phyloP scores from a whole-genome alignment of 139 green algal species.

The Chlamydomonas eustigma region DNA sequence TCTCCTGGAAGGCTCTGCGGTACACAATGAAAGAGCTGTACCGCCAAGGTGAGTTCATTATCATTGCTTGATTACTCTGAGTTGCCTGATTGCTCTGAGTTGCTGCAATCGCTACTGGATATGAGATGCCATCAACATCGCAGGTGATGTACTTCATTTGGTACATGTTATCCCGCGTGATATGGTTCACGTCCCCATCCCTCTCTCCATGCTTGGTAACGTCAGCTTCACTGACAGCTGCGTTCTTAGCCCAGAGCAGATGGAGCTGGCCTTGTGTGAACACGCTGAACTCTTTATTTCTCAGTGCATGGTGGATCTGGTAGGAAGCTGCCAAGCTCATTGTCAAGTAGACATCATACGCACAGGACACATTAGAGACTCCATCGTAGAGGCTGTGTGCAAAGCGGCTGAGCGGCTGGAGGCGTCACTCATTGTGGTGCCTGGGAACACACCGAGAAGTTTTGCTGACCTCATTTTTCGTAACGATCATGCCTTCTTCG shows the following conservation, averaged over 20 bases:
- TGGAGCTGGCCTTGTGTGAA: background rate
- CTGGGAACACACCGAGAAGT: background rate
- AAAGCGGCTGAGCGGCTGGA: background rate
- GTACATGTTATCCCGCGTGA: constrained; percentile 4
- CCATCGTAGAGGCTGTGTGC: background rate
- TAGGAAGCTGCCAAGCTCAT: background rate
- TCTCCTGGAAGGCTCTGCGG: background rate
- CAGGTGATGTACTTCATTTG: background rate
- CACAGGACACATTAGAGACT: background rate
- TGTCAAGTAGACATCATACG: constrained; percentile 1
- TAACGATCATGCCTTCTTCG: background rate
- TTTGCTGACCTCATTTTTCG: background rate
- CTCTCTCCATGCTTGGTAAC: background rate
- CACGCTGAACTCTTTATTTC: background rate
- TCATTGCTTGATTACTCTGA: too few species aligned
- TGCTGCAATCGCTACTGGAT: background rate
- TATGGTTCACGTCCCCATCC: background rate
- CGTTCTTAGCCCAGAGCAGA: background rate
- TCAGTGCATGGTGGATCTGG: background rate
- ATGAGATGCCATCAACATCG: background rate
- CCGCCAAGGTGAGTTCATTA: background rate
- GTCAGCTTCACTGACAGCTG: background rate
- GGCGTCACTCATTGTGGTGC: background rate
- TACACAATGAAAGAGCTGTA: constrained; percentile 1
- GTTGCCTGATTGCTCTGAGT: background rate